Conservation (phyloP, 805 yeast species). For the Yarrowia sp. region DNA sequence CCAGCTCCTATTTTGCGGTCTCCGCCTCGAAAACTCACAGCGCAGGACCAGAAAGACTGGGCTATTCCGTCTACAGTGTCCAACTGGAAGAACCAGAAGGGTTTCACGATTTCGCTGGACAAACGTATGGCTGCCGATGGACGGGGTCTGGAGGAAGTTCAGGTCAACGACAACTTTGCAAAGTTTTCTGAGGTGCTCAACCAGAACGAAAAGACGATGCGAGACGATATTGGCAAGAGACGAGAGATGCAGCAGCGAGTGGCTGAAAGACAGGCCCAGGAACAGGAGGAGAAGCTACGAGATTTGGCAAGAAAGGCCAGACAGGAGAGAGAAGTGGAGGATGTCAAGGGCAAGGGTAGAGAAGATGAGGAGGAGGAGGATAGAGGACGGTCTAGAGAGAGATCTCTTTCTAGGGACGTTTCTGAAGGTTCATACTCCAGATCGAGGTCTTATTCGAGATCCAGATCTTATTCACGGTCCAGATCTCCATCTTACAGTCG, state of each 20-base stretch:
- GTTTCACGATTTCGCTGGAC: slow-evolving; percentile 78
- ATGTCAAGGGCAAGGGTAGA: neutral
- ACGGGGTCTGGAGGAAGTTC: slow-evolving; percentile 40
- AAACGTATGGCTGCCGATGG: slow-evolving; percentile 63
- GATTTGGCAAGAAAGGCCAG: slow-evolving; percentile 52
- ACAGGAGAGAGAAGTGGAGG: slow-evolving; percentile 36
- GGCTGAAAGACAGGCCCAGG: slow-evolving; percentile 50
- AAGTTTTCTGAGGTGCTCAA: slow-evolving; percentile 69
- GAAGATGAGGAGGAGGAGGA: neutral
- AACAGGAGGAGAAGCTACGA: slow-evolving; percentile 52
- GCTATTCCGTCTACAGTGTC: slow-evolving; percentile 87
- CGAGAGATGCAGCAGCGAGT: slow-evolving; percentile 49
- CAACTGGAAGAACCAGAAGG: slow-evolving; percentile 93
- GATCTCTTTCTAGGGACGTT: neutral
- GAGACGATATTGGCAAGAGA: slow-evolving; percentile 54
- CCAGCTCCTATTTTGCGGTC: slow-evolving; percentile 58
- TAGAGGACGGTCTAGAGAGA: neutral
- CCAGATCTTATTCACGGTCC: neutral
- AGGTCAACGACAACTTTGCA: slow-evolving; percentile 56
- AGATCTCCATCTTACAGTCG: neutral
- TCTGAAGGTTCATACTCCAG: neutral
- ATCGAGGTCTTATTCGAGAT: neutral
- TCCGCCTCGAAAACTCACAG: slow-evolving; percentile 54
- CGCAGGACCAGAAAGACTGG: slow-evolving; percentile 78
- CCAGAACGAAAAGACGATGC: slow-evolving; percentile 60